Base-by-base conservation (phyloP, 257 asterid species). In the Lantana camara region DNA sequence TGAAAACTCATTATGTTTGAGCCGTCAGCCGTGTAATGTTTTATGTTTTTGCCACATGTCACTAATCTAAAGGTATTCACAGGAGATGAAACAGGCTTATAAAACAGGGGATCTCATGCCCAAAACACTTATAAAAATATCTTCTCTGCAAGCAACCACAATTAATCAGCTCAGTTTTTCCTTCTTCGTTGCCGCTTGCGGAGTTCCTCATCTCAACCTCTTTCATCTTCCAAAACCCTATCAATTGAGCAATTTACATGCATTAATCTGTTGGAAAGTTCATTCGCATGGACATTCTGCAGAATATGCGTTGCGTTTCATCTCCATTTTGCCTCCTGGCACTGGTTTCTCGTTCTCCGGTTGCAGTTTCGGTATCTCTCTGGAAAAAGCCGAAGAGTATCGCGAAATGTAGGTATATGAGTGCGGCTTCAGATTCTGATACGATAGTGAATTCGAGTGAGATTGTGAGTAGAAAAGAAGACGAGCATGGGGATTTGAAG, bases 401-500 rank as follows among this genome's bases (percentile, higher is more conserved):
- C 58, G 62, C 80, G 6, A 71, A 66, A 38, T 71, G 83, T 24
- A 73, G 63, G 37, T 68, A 45, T 35, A 68, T 66, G 77, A 80
- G 77, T 67, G 79, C 82, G 24, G 84, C 85, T 75, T 79, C 85
- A 10, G 81, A 79, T 50, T 80, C 87, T 22, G 95, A 94, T 34
- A 83, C 92, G 14, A 79, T 86, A 46, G 66, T 84, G 21, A 84
- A 83, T 68, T 73, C 92, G 41, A 73, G 44, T 65, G 87, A 73
- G 34, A 80, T 69, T 51, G 67, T 68, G 3, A 74, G 76, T 70
- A 75, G 61, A 65, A 74, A 47, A 30, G 86, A 78, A 35, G 82
- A n/a, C n/a, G n/a, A 76, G 7, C 61, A 37, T 11, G 89, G 67
- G 15, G 91, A 90, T 75, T 80, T 94, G 78, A 90, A 84, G 78